Evolutionary conservation across 2,329 filamentous ascomycete species (phyloP).

Genomic region (Nothophaeocryptopus gaeumannii): DNA sequence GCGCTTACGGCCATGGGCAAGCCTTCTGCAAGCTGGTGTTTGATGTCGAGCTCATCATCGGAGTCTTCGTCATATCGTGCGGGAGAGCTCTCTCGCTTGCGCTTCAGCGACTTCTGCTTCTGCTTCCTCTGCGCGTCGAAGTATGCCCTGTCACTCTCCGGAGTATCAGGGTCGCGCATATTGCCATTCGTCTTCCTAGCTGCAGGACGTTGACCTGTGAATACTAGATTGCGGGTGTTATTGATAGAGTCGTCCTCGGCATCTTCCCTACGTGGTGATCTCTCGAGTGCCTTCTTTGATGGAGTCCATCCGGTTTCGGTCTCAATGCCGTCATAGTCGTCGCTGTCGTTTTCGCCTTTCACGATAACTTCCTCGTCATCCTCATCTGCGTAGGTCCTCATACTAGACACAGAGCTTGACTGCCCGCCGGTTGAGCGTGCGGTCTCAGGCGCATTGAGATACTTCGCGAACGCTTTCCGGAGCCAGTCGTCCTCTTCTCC

Average conservation of each 20-base stretch:
- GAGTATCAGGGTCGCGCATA: background rate
- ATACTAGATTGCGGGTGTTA: background rate
- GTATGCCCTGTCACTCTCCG: background rate
- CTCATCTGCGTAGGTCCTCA: background rate
- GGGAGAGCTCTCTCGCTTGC: background rate
- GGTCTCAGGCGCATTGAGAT: background rate
- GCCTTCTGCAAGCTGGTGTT: too few species aligned
- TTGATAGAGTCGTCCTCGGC: too few species aligned
- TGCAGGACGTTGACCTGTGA: background rate
- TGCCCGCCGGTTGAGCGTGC: too few species aligned
- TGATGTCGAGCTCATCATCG: too few species aligned
- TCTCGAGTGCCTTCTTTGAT: too few species aligned
- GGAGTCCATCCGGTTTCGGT: too few species aligned
- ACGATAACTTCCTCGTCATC: conserved; percentile 8
- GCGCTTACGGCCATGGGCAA: background rate
- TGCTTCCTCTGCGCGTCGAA: background rate
- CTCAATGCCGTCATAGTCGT: background rate
- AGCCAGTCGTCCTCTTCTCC: conserved; percentile 9
- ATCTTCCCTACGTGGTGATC: too few species aligned
- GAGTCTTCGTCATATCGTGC: background rate
- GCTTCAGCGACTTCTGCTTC: background rate
- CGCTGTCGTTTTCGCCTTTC: background rate
- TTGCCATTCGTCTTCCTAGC: background rate
- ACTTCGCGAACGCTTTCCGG: background rate
- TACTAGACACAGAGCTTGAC: too few species aligned